A percentile compares a stretch with the other conserved stretches of the same genome.
Conservation (phyloP, 2,329 filamentous ascomycete species). For the Cladosporium oxysporum region DNA sequence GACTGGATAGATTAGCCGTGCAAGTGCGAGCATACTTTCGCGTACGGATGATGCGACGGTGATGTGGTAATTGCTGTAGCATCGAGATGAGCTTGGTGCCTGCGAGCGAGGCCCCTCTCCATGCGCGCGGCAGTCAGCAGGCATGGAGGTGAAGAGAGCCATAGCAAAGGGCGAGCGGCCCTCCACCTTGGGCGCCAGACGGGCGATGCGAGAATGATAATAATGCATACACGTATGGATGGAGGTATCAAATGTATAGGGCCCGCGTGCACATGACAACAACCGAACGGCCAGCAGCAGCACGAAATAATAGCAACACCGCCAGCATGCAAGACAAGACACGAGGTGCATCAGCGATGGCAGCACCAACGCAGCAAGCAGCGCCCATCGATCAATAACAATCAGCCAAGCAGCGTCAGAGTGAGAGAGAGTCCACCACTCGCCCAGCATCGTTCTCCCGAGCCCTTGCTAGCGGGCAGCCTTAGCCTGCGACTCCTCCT, state of each 20-base stretch:
- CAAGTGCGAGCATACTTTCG: neutral
- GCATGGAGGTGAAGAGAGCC: neutral
- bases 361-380: neutral
- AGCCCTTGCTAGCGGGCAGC: neutral
- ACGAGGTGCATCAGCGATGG: neutral
- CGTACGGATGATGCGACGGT: neutral
- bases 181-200: neutral
- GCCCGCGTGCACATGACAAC: neutral
- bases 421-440: neutral
- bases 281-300: neutral
- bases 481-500: neutral
- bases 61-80: neutral
- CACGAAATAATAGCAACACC: neutral
- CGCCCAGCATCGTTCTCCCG: constrained; percentile 1
- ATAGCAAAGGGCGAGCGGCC: neutral
- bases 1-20: neutral
- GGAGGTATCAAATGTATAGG: too few relatives aligned
- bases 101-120: neutral
- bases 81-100: neutral
- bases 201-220: neutral
- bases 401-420: constrained; percentile 5
- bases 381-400: neutral
- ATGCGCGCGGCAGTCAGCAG: neutral
- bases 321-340: neutral
- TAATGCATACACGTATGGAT: neutral